phyloP scores from a whole-genome alignment of 257 asterid species.

The Leptodermis oblonga region DNA sequence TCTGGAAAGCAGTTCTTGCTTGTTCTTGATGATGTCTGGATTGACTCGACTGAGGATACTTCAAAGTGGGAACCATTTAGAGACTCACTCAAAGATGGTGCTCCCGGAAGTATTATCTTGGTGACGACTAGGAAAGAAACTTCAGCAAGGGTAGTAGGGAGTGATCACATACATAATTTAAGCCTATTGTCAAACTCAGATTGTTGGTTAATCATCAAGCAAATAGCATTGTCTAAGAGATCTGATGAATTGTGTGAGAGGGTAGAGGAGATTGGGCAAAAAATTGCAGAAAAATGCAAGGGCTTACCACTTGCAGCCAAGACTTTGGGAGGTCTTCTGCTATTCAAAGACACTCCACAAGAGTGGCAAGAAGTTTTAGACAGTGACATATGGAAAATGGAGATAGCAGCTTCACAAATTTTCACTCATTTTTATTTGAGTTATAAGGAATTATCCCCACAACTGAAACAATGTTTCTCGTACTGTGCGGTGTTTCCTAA shows the following conservation, averaged over 20 bases:
- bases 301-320: background rate
- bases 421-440: constrained; percentile 1
- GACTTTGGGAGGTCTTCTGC: background rate
- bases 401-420: background rate
- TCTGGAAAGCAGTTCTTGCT: background rate
- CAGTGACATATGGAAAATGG: background rate
- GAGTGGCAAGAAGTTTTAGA: background rate
- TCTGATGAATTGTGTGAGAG: background rate
- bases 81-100: background rate
- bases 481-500: background rate
- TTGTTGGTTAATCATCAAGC: background rate
- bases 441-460: background rate
- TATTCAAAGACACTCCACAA: background rate
- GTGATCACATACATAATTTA: background rate
- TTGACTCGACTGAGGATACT: background rate
- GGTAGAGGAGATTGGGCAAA: background rate
- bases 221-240: background rate
- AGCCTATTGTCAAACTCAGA: background rate
- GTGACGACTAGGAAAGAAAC: background rate
- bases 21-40: constrained; percentile 1
- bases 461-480: background rate
- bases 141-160: background rate
- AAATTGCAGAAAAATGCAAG: background rate
- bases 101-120: background rate
- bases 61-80: background rate